phyloP scores from a whole-genome alignment of 2,329 filamentous ascomycete genomes.

The Aspergillus puulaauensis region DNA sequence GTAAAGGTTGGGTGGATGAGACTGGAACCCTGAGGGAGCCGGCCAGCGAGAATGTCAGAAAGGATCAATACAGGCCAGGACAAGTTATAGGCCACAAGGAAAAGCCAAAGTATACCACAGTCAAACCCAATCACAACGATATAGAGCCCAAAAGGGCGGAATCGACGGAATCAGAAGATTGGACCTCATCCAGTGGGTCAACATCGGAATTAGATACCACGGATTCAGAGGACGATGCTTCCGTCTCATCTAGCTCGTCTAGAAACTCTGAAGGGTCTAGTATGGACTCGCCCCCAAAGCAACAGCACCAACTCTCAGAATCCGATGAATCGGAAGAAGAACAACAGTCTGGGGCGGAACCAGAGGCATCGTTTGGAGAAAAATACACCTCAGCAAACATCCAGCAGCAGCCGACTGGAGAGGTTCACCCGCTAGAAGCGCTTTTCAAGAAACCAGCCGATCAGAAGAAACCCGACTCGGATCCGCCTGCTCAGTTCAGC shows the following conservation, averaged over 20 bases:
- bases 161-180: constrained; percentile 30
- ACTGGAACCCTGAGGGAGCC: constrained; percentile 67
- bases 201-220: constrained; percentile 26
- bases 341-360: background rate
- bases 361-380: constrained; percentile 14
- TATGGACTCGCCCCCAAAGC: constrained; percentile 16
- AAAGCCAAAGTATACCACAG: constrained; percentile 23
- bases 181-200: constrained; percentile 37
- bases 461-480: constrained; percentile 37
- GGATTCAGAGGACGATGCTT: constrained; percentile 27
- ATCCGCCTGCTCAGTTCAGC: constrained; percentile 64
- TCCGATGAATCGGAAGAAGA: background rate
- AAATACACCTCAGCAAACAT: constrained; percentile 12
- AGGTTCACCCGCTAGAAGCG: constrained; percentile 83
- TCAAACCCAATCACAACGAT: constrained; percentile 3
- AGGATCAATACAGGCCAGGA: constrained; percentile 30
- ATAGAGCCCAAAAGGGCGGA: constrained; percentile 13
- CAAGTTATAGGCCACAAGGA: constrained; percentile 32
- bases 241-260: constrained; percentile 24
- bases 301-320: constrained; percentile 1
- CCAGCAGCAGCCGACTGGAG: constrained; percentile 17
- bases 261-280: constrained; percentile 26
- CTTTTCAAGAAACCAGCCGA: constrained; percentile 75
- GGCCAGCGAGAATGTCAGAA: constrained; percentile 28
- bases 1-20: constrained; percentile 83